Conservation (phyloP, 371 early-diverging fungal species). For the Thermomucor indicae-seudaticae region DNA sequence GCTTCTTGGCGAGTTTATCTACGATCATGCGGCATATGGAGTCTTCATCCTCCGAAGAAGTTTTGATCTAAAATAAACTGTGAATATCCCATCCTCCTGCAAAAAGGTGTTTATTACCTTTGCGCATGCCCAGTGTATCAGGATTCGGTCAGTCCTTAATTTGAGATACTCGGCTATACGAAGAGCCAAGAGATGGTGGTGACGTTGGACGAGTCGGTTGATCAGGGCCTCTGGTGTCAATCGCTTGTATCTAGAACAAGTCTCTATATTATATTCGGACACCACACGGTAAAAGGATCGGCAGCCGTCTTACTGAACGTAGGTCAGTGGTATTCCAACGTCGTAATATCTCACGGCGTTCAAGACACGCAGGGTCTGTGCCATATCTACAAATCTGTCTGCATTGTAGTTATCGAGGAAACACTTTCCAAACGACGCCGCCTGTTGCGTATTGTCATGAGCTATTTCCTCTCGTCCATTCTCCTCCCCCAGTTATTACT, state of each 20-base stretch:
- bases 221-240: constrained; percentile 77
- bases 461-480: neutral
- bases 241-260: constrained; percentile 57
- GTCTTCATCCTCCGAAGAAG: constrained; percentile 84
- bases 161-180: constrained; percentile 81
- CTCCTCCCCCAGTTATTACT: too few relatives aligned
- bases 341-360: constrained; percentile 82
- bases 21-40: constrained; percentile 74
- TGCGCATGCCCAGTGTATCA: constrained; percentile 95
- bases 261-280: neutral
- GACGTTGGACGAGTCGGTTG: constrained; percentile 77
- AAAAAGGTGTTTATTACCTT: constrained; percentile 50
- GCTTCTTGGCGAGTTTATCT: constrained; percentile 68
- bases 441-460: constrained; percentile 32
- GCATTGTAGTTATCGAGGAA: constrained; percentile 84
- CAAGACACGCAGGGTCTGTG: constrained; percentile 78
- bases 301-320: constrained; percentile 65
- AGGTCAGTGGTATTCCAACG: constrained; percentile 88
- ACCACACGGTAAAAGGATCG: neutral
- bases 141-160: constrained; percentile 73
- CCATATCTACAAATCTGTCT: constrained; percentile 85
- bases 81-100: neutral
- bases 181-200: constrained; percentile 83
- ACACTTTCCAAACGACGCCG: constrained; percentile 94
- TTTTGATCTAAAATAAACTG: constrained; percentile 57